These are phyloP conservation scores for Phyllosticta citribraziliensis DNA, from an alignment of 2,329 filamentous ascomycete species.

Conservation along the genomic window DNA sequence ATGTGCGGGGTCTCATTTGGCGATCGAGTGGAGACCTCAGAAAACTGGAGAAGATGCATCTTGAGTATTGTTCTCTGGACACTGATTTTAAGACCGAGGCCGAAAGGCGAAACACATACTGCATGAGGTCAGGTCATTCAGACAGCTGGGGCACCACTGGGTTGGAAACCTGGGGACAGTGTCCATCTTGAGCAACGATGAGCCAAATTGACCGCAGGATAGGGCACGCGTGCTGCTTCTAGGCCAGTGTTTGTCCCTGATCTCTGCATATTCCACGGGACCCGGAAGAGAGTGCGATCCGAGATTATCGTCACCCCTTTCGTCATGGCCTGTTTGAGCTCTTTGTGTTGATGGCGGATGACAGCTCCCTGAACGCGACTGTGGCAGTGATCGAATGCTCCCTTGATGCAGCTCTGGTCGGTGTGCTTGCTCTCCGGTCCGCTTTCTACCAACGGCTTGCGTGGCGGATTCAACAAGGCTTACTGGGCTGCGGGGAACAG, in stretches of 20 bases:
- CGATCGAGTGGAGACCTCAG: background rate
- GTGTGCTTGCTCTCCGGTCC: background rate
- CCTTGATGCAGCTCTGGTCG: background rate
- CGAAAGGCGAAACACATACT: background rate
- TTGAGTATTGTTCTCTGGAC: background rate
- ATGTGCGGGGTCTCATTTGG: background rate
- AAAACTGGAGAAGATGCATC: background rate
- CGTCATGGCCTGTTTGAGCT: background rate
- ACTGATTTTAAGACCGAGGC: background rate
- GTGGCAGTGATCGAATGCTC: too few species aligned
- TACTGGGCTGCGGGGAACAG: background rate
- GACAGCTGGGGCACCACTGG: background rate
- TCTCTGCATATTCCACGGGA: background rate
- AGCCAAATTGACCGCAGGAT: background rate
- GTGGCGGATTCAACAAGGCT: background rate
- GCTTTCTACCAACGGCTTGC: background rate
- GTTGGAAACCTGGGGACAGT: background rate
- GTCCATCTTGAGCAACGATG: background rate
- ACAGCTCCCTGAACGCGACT: too few species aligned
- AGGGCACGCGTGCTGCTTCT: background rate
- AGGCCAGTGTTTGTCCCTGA: background rate
- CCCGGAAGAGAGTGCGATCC: background rate
- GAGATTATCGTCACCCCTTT: background rate
- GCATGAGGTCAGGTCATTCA: background rate
- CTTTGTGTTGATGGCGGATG: background rate